Conservation (phyloP, 2,329 filamentous ascomycete species). For the Calcarisporium arbuscula region DNA sequence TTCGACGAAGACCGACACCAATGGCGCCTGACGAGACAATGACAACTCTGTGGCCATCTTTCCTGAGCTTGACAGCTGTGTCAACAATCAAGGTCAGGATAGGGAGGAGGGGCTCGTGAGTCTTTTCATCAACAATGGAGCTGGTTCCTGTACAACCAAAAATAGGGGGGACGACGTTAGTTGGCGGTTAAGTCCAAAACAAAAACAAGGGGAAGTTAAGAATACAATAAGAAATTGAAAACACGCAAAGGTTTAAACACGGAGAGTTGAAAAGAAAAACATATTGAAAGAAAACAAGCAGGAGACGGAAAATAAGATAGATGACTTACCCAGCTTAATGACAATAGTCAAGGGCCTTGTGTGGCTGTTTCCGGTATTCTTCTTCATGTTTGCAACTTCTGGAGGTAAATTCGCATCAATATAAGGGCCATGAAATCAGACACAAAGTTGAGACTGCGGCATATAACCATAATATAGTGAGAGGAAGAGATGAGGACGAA, state of each 20-base stretch:
- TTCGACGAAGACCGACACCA: constrained; percentile 82
- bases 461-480: constrained; percentile 6
- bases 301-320: constrained; percentile 3
- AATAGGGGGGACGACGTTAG: constrained; percentile 12
- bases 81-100: constrained; percentile 91
- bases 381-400: constrained; percentile 54
- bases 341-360: constrained; percentile 54
- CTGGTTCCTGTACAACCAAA: constrained; percentile 80
- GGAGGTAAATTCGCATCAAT: constrained; percentile 12
- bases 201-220: background rate
- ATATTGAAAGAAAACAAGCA: no score
- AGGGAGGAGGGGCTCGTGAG: constrained; percentile 86
- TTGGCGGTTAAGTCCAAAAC: no score
- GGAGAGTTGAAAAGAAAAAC: background rate
- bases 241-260: no score
- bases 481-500: background rate
- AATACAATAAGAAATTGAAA: no score
- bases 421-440: background rate
- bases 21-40: constrained; percentile 97
- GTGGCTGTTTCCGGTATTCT: no score
- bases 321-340: constrained; percentile 72
- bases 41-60: constrained; percentile 90
- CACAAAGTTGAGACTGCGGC: no score
- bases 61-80: constrained; percentile 78
- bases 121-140: constrained; percentile 96